Conservation (phyloP, 768 basidiomycete species). For the Cystofilobasidium bisporidii region DNA sequence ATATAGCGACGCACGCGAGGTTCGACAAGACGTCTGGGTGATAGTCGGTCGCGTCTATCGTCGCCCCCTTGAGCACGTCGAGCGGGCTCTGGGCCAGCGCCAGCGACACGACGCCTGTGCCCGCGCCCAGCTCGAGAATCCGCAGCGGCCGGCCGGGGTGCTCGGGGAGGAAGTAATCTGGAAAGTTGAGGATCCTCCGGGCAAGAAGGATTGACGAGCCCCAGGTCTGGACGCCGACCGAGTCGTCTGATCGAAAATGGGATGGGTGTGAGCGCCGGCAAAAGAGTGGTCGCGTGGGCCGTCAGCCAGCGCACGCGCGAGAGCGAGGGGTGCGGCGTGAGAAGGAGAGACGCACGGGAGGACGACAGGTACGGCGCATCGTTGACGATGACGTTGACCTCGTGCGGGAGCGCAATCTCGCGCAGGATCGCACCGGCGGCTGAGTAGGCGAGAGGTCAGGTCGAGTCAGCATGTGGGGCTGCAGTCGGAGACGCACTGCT, state of each 20-base stretch:
- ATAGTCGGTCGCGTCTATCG: conserved; percentile 62
- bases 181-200: conserved; percentile 50
- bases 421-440: conserved; percentile 27
- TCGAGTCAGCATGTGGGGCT: no score
- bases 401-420: conserved; percentile 12
- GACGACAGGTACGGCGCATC: conserved; percentile 26
- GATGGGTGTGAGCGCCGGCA: not conserved
- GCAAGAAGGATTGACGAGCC: conserved; percentile 64
- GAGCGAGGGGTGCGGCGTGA: no score
- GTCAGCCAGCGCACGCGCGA: no score
- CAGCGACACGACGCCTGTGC: conserved; percentile 74
- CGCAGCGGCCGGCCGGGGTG: no score
- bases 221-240: conserved; percentile 63
- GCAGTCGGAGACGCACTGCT: no score
- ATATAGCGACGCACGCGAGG: conserved; percentile 43
- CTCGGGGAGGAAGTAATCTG: conserved; percentile 43
- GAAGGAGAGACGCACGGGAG: conserved; percentile 6
- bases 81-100: conserved; percentile 42
- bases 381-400: conserved; percentile 22
- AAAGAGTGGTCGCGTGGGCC: no score
- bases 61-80: not conserved
- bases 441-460: not conserved
- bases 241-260: conserved; percentile 13
- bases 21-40: conserved; percentile 67
- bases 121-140: conserved; percentile 73